These are phyloP conservation scores for Guadua angustifolia DNA, from an alignment of 176 grass and related monocot genomes.

Conservation along the genomic window DNA sequence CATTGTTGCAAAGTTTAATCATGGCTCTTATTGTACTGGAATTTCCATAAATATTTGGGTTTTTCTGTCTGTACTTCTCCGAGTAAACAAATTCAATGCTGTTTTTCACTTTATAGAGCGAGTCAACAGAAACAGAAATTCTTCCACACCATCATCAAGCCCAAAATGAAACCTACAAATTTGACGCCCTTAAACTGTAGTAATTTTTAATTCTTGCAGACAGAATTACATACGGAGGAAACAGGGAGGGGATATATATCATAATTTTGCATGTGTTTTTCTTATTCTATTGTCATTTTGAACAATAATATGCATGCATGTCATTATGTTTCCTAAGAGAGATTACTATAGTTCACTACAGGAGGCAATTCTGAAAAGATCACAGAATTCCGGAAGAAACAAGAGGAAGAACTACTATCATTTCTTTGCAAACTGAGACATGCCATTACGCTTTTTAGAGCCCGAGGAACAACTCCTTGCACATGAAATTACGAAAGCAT, in stretches of 20 bases:
- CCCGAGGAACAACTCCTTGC: not conserved
- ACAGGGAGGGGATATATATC: not conserved
- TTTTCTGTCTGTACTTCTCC: conserved; percentile 16
- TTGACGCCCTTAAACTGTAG: not conserved
- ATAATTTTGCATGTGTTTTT: not conserved
- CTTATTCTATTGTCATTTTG: not conserved
- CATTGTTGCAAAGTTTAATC: not conserved
- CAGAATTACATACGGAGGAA: conserved; percentile 25
- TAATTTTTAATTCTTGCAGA: not conserved
- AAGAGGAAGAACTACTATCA: conserved; percentile 1
- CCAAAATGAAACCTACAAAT: conserved; percentile 31
- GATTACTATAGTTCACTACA: not conserved
- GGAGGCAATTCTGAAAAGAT: conserved; percentile 5
- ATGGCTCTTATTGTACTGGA: conserved; percentile 4
- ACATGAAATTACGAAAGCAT: not conserved
- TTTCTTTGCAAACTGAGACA: conserved; percentile 25
- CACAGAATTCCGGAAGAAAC: not conserved
- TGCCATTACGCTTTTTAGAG: not conserved
- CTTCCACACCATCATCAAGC: not conserved
- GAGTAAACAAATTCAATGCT: conserved; percentile 16
- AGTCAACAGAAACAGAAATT: conserved; percentile 27
- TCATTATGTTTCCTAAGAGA: not conserved
- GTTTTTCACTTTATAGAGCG: not conserved
- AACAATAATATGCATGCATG: conserved; percentile 1
- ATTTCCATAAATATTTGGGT: conserved; percentile 19